Evolutionary conservation across 225 moss, liverwort and hornwort genomes (phyloP).

Genomic region (Neckera pumila): DNA sequence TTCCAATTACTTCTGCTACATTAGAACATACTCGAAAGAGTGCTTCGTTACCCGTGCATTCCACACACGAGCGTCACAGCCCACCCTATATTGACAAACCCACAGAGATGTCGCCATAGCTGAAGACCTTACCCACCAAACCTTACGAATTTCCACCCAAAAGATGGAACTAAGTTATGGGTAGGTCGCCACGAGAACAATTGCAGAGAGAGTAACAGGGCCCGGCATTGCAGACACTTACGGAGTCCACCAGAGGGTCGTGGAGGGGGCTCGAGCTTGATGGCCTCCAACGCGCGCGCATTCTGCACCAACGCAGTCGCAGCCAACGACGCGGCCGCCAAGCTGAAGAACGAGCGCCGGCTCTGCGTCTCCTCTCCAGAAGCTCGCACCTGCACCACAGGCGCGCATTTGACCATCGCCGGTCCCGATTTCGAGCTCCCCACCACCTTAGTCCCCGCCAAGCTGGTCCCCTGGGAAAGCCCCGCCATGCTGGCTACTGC

Average conservation of each 20-base stretch:
- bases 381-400: conserved; percentile 35
- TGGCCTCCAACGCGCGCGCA: conserved; percentile 23
- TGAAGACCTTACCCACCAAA: neutral
- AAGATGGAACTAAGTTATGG: neutral
- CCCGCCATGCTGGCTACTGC: conserved; percentile 42
- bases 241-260: conserved; percentile 63
- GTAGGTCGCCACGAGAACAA: neutral
- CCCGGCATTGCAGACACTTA: conserved; percentile 15
- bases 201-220: neutral
- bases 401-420: conserved; percentile 8
- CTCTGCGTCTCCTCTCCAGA: conserved; percentile 33
- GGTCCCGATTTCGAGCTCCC: neutral
- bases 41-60: neutral
- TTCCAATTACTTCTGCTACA: neutral
- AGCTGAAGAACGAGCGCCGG: conserved; percentile 49
- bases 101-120: neutral
- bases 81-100: neutral
- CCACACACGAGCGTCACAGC: neutral
- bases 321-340: conserved; percentile 46
- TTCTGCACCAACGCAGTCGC: conserved; percentile 42
- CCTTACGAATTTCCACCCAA: neutral
- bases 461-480: conserved; percentile 1
- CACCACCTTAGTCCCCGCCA: conserved; percentile 29
- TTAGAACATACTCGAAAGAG: neutral
- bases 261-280: conserved; percentile 42